Evolutionary conservation across 139 green algal genomes (phyloP), one percentile per base, ranked within the genome.

Genomic region (Ettlia oleoabundans): DNA sequence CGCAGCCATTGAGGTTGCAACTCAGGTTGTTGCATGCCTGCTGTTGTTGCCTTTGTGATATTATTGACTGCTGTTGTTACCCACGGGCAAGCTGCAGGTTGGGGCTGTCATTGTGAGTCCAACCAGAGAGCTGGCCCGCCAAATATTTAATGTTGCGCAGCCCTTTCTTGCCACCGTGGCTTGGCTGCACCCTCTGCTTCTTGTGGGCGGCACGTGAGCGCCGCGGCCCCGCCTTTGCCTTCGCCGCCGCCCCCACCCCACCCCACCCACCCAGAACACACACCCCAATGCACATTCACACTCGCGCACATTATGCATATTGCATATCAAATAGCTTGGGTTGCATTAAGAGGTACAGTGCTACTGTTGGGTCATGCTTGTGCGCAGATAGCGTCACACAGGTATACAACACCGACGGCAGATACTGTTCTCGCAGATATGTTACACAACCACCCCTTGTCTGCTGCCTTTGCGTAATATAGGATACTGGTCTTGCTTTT

Each of bases 41-140:
- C n/a, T n/a, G 15, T 58, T 58, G 13, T 15, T 24, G 15, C 5
- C 43, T 41, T 79, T 62, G 13, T 63, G 35, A 35, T 38, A 55
- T 52, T 53, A 3, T 18, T 68, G 21, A 32, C 21, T 65, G 55
- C 55, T 65, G 55, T 65, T 65, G 28, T 15, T 28, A 28, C n/a
- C n/a, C n/a, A n/a, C n/a, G n/a, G n/a, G n/a, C n/a, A n/a, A n/a
- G n/a, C n/a, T n/a, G 24, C 89, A 98, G 92, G 92, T 98, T 21
- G 95, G 92, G 0, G 95, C 95, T 9, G 74, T 99, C 2, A 89
- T 99, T 10, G 88, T 99, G 8, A 96, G 93, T 21, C 97, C 97
- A 0, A 99, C 97, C 0, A 83, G 97, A 5, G 97, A 99, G 91
- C 93, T 99, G 22, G 94, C 97, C 3, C 83, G 87, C 28, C 97